These are phyloP conservation scores for Colletotrichum spaethianum DNA, from an alignment of 2,329 filamentous ascomycete genomes.

Conservation along the genomic window DNA sequence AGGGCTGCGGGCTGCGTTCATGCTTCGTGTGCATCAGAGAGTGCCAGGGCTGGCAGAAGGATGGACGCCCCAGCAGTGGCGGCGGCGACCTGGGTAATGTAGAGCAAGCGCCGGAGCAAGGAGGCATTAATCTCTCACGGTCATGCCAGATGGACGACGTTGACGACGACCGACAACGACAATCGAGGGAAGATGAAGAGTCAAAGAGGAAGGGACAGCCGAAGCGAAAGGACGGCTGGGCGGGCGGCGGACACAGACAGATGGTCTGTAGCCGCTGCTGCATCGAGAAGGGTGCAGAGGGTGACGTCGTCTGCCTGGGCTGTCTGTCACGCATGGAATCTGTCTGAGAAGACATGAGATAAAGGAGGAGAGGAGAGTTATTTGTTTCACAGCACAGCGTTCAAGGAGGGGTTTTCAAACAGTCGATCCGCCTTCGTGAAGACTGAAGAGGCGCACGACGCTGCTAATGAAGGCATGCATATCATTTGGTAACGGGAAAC, in stretches of 20 bases:
- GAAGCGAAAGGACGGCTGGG: slow-evolving; percentile 51
- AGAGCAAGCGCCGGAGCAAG: slow-evolving; percentile 36
- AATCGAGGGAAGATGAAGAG: slow-evolving; percentile 31
- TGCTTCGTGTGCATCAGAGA: slow-evolving; percentile 79
- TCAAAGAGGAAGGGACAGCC: not conserved
- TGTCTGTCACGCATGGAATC: slow-evolving; percentile 66
- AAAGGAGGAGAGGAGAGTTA: not conserved
- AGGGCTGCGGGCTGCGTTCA: slow-evolving; percentile 72
- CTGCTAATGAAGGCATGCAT: slow-evolving; percentile 40
- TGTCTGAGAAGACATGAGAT: slow-evolving; percentile 46
- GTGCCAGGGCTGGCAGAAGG: slow-evolving; percentile 65
- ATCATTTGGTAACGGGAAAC: slow-evolving; percentile 15
- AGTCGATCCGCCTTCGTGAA: not conserved
- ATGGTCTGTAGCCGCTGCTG: slow-evolving; percentile 79
- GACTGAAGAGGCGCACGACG: slow-evolving; percentile 1
- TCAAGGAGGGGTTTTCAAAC: not conserved
- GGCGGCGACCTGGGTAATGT: not conserved
- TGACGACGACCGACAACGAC: slow-evolving; percentile 50
- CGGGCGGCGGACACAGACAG: slow-evolving; percentile 60
- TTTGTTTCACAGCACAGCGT: slow-evolving; percentile 15
- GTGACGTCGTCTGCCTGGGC: slow-evolving; percentile 76
- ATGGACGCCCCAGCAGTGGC: slow-evolving; percentile 42
- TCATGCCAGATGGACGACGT: slow-evolving; percentile 68
- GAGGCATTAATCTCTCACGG: slow-evolving; percentile 49
- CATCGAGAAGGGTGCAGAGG: slow-evolving; percentile 74